phyloP scores from a whole-genome alignment of 2,329 filamentous ascomycete genomes.

The Fusarium armeniacum region DNA sequence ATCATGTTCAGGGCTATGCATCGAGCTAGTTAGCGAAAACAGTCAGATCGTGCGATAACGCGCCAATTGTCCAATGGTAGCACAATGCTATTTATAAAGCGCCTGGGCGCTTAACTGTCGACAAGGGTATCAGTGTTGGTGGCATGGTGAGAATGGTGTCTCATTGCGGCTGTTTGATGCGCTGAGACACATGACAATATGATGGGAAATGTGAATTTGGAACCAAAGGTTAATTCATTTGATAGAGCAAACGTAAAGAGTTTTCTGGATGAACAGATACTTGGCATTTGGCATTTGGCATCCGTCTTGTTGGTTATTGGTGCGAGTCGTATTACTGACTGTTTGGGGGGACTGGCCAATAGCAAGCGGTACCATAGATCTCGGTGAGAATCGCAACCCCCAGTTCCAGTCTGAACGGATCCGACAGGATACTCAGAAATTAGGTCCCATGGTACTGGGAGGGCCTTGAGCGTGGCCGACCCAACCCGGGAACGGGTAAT shows the following conservation, averaged over 20 bases:
- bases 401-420: slow-evolving; percentile 15
- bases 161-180: slow-evolving; percentile 31
- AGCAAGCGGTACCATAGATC: slow-evolving; percentile 44
- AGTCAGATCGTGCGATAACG: slow-evolving; percentile 42
- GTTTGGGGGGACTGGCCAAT: slow-evolving; percentile 36
- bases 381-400: slow-evolving; percentile 43
- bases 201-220: slow-evolving; percentile 18
- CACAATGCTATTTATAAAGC: slow-evolving; percentile 48
- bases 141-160: slow-evolving; percentile 27
- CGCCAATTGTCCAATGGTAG: slow-evolving; percentile 43
- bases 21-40: slow-evolving; percentile 31
- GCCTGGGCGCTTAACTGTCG: slow-evolving; percentile 47
- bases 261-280: background rate
- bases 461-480: slow-evolving; percentile 29
- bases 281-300: slow-evolving; percentile 3
- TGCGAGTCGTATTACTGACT: slow-evolving; percentile 11
- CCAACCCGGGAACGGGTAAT: slow-evolving; percentile 17
- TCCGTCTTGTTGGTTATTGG: slow-evolving; percentile 7
- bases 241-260: slow-evolving; percentile 3
- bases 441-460: slow-evolving; percentile 39
- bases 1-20: slow-evolving; percentile 41
- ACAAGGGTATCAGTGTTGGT: slow-evolving; percentile 20
- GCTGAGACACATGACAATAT: slow-evolving; percentile 16
- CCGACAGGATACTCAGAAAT: slow-evolving; percentile 34
- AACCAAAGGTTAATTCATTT: slow-evolving; percentile 1